Base-by-base conservation (phyloP, 495 filamentous ascomycete genomes). In the Sabuloglossum arenarium region DNA sequence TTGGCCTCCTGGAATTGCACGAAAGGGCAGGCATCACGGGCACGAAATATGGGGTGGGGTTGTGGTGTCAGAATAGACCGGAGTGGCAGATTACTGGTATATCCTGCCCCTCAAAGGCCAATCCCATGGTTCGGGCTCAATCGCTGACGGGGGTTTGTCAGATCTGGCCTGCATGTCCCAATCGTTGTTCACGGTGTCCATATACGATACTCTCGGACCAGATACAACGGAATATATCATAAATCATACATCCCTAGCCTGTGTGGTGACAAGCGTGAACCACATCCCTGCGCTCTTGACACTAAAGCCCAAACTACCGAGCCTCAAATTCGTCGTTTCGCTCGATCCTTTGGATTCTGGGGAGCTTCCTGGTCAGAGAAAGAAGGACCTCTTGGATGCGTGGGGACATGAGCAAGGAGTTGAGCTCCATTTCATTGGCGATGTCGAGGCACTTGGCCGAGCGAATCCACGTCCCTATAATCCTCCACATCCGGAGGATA, bases 51-150 rank as follows among this genome's bases (percentile, higher is more conserved):
- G 86, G 82, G 52, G 77, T 97, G 58, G 91, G 91, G 31, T 70
- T 98, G 19, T 98, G 91, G 91, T 87, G 86, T 56, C 86, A 90
- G 71, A 98, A 98, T 67, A 79, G 91, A 54, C 85, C 90, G 6
- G 91, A 98, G 68, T 98, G 91, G 91, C 91, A 98, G 74, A 84
- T 98, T 55, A 81, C 86, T 49, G 85, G 85, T 86, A 69, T 59
- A 75, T 58, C 8, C n/a, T 55, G 12, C 11, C 19, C 25, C 28
- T 53, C 9, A 46, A 58, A 52, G 59, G 19, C 19, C 21, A 28
- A 14, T 16, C 14, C 9, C n/a, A 39, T 45, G 8, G 8, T n/a
- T 8, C 25, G 50, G 34, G 51, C n/a, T 56, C 5, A 1, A 37
- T 16, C 11, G 19, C 9, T 49, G 25, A 16, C 39, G 34, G 12